Conservation (phyloP, 306 rosid genomes). For the Alnus glutinosa region DNA sequence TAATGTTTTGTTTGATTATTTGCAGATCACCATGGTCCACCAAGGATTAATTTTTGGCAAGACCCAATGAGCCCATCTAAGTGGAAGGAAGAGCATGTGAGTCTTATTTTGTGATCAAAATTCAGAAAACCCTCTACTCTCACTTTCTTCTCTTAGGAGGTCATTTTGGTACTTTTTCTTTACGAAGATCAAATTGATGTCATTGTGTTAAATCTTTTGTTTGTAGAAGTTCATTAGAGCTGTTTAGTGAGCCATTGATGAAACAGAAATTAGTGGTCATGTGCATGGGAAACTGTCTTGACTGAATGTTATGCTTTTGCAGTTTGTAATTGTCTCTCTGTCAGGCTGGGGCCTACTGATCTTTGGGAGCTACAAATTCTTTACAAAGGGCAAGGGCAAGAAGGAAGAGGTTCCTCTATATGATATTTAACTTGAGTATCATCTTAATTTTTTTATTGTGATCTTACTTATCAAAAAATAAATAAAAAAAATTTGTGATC, state of each 20-base stretch:
- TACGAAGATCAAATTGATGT: not conserved
- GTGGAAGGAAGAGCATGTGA: conserved; percentile 99
- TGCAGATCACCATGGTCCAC: conserved; percentile 87
- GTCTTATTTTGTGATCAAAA: conserved; percentile 35
- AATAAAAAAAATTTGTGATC: not conserved
- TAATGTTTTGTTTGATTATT: conserved; percentile 27
- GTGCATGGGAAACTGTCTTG: conserved; percentile 24
- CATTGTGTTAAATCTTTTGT: too few species aligned
- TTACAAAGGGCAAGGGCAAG: conserved; percentile 71
- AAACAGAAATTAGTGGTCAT: not conserved
- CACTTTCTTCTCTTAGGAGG: not conserved
- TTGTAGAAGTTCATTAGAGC: not conserved
- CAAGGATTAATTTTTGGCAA: conserved; percentile 70
- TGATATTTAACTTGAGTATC: not conserved
- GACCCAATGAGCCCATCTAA: conserved; percentile 92
- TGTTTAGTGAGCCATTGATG: conserved; percentile 2
- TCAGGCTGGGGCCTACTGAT: conserved; percentile 82
- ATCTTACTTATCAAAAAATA: too few species aligned
- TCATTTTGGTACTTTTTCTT: not conserved
- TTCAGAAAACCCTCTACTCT: not conserved
- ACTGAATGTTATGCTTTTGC: conserved; percentile 36
- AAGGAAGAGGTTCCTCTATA: conserved; percentile 76
- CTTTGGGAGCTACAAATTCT: conserved; percentile 61
- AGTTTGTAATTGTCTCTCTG: conserved; percentile 83
- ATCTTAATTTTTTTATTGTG: conserved; percentile 1